These are phyloP conservation scores for Sechiopsis laciniata DNA, from an alignment of 306 rosid genomes.

Conservation along the genomic window DNA sequence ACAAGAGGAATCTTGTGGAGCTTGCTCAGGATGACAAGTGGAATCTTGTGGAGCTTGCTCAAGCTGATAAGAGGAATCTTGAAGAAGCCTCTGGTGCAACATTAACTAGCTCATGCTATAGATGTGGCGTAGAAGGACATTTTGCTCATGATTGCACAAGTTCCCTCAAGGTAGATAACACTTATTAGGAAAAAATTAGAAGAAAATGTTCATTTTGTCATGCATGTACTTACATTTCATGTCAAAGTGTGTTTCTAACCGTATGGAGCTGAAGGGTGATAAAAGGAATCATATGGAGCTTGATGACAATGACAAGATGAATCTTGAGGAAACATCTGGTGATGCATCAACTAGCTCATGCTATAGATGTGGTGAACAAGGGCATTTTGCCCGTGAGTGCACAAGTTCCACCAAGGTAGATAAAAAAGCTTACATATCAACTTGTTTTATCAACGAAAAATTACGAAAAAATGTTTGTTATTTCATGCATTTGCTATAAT, in stretches of 20 bases:
- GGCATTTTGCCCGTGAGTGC: constrained; percentile 93
- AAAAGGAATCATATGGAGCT: neutral
- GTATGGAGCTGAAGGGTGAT: neutral
- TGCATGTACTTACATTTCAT: neutral
- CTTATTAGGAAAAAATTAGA: constrained; percentile 10
- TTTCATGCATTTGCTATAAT: neutral
- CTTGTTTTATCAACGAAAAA: neutral
- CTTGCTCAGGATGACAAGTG: constrained; percentile 31
- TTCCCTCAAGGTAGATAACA: constrained; percentile 36
- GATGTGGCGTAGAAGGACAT: constrained; percentile 77
- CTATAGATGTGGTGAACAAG: constrained; percentile 66
- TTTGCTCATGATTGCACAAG: constrained; percentile 68
- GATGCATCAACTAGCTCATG: constrained; percentile 50
- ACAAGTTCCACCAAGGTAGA: constrained; percentile 39
- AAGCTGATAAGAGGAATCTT: constrained; percentile 43
- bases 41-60: constrained; percentile 25
- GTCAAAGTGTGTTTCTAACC: neutral
- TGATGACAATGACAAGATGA: constrained; percentile 6
- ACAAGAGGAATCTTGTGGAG: constrained; percentile 31
- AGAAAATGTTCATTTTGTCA: neutral
- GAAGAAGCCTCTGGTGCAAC: constrained; percentile 45
- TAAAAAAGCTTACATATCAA: neutral
- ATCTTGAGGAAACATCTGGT: constrained; percentile 40
- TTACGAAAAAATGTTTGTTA: neutral
- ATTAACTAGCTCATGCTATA: constrained; percentile 33